These are phyloP conservation scores for Cladosporium oxysporum DNA, from an alignment of 2,329 filamentous ascomycete species.

Conservation along the genomic window DNA sequence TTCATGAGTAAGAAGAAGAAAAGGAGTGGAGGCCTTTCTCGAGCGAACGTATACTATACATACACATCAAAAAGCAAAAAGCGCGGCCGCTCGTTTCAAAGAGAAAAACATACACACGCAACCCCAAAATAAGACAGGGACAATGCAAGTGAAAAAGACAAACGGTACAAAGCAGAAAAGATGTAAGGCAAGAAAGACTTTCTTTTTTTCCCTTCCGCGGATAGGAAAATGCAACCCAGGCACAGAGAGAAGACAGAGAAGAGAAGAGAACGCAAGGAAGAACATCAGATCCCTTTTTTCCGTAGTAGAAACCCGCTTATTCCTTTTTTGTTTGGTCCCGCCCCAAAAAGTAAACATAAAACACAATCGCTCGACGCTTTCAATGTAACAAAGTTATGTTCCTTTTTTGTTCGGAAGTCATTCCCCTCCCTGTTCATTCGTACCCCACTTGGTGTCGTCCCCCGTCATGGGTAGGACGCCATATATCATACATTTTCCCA, in stretches of 20 bases:
- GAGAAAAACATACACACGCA: too few relatives aligned
- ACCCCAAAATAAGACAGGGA: not conserved
- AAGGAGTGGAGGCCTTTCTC: too few relatives aligned
- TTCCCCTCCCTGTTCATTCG: not conserved
- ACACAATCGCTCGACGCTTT: not conserved
- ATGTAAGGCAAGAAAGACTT: not conserved
- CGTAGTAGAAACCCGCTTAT: not conserved
- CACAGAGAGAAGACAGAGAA: not conserved
- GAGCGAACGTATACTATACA: too few relatives aligned
- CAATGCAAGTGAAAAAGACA: not conserved
- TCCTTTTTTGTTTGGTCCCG: not conserved
- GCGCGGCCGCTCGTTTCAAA: not conserved
- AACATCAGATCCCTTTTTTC: not conserved
- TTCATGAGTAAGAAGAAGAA: too few relatives aligned
- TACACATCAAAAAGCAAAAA: not conserved
- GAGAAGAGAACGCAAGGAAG: not conserved
- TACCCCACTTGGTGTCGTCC: not conserved
- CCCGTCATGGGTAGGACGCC: not conserved
- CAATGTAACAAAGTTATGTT: not conserved
- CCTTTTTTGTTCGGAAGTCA: not conserved
- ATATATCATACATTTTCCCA: slow-evolving; percentile 1
- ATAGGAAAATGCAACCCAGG: not conserved
- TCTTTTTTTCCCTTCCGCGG: not conserved
- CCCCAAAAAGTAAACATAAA: not conserved
- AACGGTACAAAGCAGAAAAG: not conserved